phyloP scores from a whole-genome alignment of 768 basidiomycete genomes.

The Lactarius trivialis region DNA sequence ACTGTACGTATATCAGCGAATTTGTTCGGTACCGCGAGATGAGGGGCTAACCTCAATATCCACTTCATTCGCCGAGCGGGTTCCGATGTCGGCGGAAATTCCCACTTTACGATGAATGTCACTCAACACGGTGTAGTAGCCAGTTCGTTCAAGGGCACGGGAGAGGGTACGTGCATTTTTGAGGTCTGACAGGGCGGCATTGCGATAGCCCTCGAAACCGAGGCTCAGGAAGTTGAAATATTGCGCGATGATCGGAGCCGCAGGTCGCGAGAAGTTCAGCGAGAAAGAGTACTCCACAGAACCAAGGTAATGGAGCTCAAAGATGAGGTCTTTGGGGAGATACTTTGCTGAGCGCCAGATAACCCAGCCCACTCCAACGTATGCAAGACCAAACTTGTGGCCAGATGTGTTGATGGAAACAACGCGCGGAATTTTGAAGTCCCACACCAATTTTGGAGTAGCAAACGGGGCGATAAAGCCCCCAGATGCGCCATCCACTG shows the following conservation, averaged over 20 bases:
- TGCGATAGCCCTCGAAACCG: slow-evolving; percentile 48
- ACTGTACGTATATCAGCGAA: slow-evolving; percentile 25
- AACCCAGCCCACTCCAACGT: slow-evolving; percentile 59
- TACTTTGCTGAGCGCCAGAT: slow-evolving; percentile 51
- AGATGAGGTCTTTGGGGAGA: slow-evolving; percentile 66
- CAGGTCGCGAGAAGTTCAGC: slow-evolving; percentile 54
- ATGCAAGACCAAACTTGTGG: slow-evolving; percentile 54
- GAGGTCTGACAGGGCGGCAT: slow-evolving; percentile 41
- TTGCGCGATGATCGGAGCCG: slow-evolving; percentile 54
- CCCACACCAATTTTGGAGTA: slow-evolving; percentile 48
- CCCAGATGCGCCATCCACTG: slow-evolving; percentile 54
- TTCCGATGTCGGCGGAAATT: slow-evolving; percentile 1
- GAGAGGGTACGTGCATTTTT: slow-evolving; percentile 62
- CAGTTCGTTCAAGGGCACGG: slow-evolving; percentile 52
- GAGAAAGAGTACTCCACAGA: slow-evolving; percentile 71
- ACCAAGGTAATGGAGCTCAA: slow-evolving; percentile 49
- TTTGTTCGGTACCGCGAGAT: background rate
- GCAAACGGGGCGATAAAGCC: slow-evolving; percentile 61
- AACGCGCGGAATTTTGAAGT: slow-evolving; percentile 53
- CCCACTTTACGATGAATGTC: slow-evolving; percentile 45
- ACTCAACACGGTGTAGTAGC: slow-evolving; percentile 46
- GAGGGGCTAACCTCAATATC: slow-evolving; percentile 46
- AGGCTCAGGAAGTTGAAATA: slow-evolving; percentile 61
- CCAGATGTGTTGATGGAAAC: slow-evolving; percentile 53
- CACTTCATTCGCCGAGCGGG: slow-evolving; percentile 39